Conservation (phyloP, 2,329 filamentous ascomycete species). For the Stagonosporopsis cucurbitacearum region DNA sequence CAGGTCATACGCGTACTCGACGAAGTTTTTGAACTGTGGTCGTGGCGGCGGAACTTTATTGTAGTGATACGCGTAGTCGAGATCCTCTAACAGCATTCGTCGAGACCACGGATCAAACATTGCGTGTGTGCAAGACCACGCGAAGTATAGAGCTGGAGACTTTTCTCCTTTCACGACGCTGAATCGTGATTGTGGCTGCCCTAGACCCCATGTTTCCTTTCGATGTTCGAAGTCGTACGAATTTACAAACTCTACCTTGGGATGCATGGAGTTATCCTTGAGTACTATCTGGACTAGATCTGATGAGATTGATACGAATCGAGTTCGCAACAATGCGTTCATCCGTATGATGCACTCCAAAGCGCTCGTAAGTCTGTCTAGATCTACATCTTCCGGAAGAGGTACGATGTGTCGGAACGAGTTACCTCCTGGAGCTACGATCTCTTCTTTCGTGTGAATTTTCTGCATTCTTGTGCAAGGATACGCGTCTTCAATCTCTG, state of each 20-base stretch:
- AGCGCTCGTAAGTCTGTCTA: neutral
- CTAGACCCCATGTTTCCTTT: neutral
- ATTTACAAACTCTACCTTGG: too few relatives aligned
- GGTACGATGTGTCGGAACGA: constrained; percentile 2
- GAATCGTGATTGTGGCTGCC: constrained; percentile 4
- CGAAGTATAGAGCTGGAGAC: too few relatives aligned
- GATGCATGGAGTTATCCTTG: too few relatives aligned
- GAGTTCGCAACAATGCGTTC: constrained; percentile 3
- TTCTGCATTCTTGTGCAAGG: constrained; percentile 3
- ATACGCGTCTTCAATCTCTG: constrained; percentile 5
- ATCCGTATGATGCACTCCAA: neutral
- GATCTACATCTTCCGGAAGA: neutral
- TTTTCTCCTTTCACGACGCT: neutral
- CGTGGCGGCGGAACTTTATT: neutral
- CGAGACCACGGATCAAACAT: too few relatives aligned
- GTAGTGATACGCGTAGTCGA: neutral
- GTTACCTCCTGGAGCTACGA: constrained; percentile 5
- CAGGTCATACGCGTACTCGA: constrained; percentile 2
- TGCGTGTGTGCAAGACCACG: too few relatives aligned
- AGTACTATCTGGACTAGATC: neutral
- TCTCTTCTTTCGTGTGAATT: neutral
- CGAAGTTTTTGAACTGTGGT: constrained; percentile 4
- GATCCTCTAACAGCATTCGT: too few relatives aligned
- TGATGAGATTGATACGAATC: constrained; percentile 1
- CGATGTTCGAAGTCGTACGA: neutral